These are phyloP conservation scores for Sporothrix brasiliensis DNA, from an alignment of 2,329 filamentous ascomycete genomes.

Conservation along the genomic window DNA sequence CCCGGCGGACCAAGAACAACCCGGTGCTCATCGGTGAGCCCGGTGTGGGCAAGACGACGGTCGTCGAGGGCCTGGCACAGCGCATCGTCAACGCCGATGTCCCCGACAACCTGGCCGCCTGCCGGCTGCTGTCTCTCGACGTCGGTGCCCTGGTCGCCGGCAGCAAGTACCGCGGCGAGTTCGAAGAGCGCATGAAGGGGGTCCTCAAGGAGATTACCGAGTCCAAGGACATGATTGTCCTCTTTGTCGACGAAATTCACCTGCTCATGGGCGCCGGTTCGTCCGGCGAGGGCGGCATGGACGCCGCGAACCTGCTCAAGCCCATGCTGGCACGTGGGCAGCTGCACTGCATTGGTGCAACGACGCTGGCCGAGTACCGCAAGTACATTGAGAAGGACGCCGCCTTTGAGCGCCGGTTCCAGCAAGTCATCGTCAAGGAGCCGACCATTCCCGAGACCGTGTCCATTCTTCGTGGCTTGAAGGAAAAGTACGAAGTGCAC, in stretches of 20 bases:
- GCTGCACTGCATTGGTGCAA: conserved; percentile 96
- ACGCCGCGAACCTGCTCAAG: conserved; percentile 95
- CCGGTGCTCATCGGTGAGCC: conserved; percentile 97
- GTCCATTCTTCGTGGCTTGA: conserved; percentile 96
- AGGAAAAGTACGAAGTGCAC: conserved; percentile 97
- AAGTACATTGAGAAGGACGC: conserved; percentile 99
- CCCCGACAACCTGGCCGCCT: conserved; percentile 89
- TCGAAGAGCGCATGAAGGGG: conserved; percentile 99
- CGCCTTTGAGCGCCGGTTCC: conserved; percentile 97
- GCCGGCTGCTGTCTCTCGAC: conserved; percentile 91
- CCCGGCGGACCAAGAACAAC: conserved; percentile 96
- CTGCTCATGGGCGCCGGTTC: conserved; percentile 96
- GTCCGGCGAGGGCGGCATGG: conserved; percentile 96
- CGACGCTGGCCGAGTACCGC: conserved; percentile 90
- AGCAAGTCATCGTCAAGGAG: conserved; percentile 97
- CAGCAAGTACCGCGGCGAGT: conserved; percentile 98
- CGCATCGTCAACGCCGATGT: conserved; percentile 97
- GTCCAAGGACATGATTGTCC: conserved; percentile 92
- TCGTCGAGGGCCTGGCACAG: conserved; percentile 92
- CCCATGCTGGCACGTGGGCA: conserved; percentile 97
- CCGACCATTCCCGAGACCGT: conserved; percentile 86
- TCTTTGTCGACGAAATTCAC: conserved; percentile 99
- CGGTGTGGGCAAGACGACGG: conserved; percentile 97
- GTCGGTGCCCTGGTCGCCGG: conserved; percentile 94
- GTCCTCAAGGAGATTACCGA: conserved; percentile 96